Percentiles rank a stretch among this genome's conserved stretches.
Conservation (phyloP, 2,329 filamentous ascomycete genomes). For the Calonectria hawksworthii region DNA sequence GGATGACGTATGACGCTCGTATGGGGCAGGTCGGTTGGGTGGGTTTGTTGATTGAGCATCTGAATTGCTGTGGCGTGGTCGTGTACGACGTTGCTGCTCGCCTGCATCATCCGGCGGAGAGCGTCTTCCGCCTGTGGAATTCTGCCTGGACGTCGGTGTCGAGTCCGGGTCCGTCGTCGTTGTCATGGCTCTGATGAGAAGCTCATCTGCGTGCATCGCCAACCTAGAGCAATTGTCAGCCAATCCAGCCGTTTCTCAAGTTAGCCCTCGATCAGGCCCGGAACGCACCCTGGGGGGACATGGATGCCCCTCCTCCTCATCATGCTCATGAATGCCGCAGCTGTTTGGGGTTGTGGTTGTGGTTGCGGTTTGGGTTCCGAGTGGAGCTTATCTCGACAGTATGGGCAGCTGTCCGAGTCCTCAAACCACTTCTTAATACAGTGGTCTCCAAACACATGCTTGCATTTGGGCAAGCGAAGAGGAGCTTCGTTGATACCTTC, state of each 20-base stretch:
- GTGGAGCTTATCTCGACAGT: conserved; percentile 73
- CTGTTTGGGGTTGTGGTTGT: conserved; percentile 24
- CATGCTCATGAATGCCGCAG: conserved; percentile 49
- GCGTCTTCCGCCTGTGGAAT: conserved; percentile 39
- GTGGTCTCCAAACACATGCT: conserved; percentile 74
- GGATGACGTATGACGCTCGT: background rate
- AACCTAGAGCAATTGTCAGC: conserved; percentile 33
- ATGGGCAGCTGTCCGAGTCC: conserved; percentile 74
- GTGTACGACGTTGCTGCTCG: conserved; percentile 47
- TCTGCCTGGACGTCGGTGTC: conserved; percentile 30
- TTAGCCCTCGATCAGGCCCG: background rate
- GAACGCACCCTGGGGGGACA: conserved; percentile 41
- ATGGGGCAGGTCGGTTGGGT: background rate
- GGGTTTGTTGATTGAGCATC: conserved; percentile 17
- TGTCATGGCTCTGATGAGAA: conserved; percentile 29
- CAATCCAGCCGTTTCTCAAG: background rate
- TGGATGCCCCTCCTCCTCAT: conserved; percentile 47
- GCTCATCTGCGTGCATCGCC: conserved; percentile 36
- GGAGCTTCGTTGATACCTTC: conserved; percentile 71
- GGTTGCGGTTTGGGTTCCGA: conserved; percentile 56
- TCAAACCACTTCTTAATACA: conserved; percentile 77
- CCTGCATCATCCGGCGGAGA: conserved; percentile 46
- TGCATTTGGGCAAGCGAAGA: conserved; percentile 72
- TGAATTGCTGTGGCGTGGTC: conserved; percentile 43
- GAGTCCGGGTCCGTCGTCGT: conserved; percentile 28